A percentile compares a stretch with the other conserved stretches of the same genome.
phyloP scores from a whole-genome alignment of 345 rosid genomes.

The Boechera divaricarpa region DNA sequence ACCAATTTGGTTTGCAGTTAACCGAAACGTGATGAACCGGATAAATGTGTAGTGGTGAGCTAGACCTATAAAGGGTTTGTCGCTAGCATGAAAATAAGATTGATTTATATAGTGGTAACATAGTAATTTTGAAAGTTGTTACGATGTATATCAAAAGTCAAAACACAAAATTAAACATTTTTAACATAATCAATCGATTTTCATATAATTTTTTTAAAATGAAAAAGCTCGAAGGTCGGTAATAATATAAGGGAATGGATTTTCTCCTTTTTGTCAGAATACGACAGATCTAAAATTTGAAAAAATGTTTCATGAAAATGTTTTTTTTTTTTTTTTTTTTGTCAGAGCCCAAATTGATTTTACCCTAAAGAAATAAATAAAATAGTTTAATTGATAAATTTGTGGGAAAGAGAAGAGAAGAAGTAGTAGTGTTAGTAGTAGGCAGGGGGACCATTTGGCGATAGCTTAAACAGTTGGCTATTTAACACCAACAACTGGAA shows the following conservation, averaged over 20 bases:
- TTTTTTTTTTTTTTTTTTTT: conserved; percentile 26
- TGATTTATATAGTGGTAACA: no score
- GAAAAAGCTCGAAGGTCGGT: background rate
- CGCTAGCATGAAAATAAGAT: no score
- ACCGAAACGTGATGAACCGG: background rate
- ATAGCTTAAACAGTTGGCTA: conserved; percentile 54
- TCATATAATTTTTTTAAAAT: no score
- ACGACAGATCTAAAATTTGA: background rate
- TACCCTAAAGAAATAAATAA: conserved; percentile 32
- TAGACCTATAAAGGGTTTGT: background rate
- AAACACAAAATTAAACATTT: no score
- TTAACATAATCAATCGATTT: no score
- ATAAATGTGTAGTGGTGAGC: background rate
- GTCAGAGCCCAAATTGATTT: conserved; percentile 35
- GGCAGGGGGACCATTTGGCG: conserved; percentile 61
- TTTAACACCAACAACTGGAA: conserved; percentile 45
- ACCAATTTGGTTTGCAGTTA: background rate
- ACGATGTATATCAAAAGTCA: no score
- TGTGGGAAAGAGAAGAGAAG: conserved; percentile 1
- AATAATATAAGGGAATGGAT: background rate
- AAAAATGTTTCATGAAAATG: conserved; percentile 37
- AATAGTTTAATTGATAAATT: background rate
- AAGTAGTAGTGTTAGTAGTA: background rate
- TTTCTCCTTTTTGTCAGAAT: conserved; percentile 2
- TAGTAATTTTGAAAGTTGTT: no score